Conservation (phyloP, 129 eudicot genomes). For the Pulicaria dysenterica region DNA sequence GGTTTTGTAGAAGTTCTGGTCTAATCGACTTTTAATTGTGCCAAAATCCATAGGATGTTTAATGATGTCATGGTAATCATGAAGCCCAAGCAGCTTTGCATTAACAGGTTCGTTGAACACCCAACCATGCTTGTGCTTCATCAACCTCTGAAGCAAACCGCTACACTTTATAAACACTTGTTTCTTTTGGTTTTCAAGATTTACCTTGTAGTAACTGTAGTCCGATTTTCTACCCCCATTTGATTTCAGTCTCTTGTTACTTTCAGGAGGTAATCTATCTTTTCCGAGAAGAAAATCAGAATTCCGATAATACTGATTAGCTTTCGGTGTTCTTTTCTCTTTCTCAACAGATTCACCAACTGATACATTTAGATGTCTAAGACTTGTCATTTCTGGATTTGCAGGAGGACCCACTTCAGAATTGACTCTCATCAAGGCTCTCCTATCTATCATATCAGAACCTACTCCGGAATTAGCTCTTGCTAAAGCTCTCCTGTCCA, state of each 20-base stretch:
- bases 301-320: conserved; percentile 68
- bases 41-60: conserved; percentile 65
- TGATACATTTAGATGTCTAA: conserved; percentile 55
- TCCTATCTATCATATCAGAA: conserved; percentile 27
- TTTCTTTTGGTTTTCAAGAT: conserved; percentile 50
- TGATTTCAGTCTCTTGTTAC: conserved; percentile 56
- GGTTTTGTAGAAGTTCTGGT: conserved; percentile 36
- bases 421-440: conserved; percentile 47
- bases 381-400: conserved; percentile 44
- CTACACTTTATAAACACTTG: conserved; percentile 63
- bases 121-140: conserved; percentile 56
- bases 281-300: conserved; percentile 80
- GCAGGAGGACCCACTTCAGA: conserved; percentile 58
- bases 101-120: conserved; percentile 59
- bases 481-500: conserved; percentile 40
- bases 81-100: conserved; percentile 38
- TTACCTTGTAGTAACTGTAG: conserved; percentile 14
- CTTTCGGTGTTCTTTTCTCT: conserved; percentile 95
- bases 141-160: conserved; percentile 60
- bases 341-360: conserved; percentile 64
- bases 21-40: conserved; percentile 45
- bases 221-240: conserved; percentile 56
- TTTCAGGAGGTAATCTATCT: conserved; percentile 86
- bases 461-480: conserved; percentile 66
- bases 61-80: conserved; percentile 48